Percentiles rank a stretch among this genome's conserved stretches.
Conservation (phyloP, 2,329 filamentous ascomycete species). For the Fusarium compactum region DNA sequence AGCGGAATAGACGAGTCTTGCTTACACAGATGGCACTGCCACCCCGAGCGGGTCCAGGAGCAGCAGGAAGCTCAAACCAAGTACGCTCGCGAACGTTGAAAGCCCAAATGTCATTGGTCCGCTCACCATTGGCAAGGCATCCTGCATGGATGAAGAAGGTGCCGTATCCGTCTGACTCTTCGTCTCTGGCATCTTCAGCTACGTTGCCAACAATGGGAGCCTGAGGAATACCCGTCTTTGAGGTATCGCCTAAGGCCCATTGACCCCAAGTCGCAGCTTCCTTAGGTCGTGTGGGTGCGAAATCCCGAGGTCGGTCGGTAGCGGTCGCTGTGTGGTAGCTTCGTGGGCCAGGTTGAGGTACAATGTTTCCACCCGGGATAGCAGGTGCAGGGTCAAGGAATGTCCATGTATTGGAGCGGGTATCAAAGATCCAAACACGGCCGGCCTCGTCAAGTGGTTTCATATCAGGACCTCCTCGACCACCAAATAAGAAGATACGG, state of each 20-base stretch:
- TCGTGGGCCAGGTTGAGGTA: constrained; percentile 69
- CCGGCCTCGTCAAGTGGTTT: constrained; percentile 79
- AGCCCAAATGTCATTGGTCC: constrained; percentile 79
- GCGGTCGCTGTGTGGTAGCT: constrained; percentile 77
- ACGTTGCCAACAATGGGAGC: constrained; percentile 68
- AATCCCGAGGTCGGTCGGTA: constrained; percentile 68
- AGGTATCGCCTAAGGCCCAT: constrained; percentile 67
- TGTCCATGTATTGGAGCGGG: constrained; percentile 72
- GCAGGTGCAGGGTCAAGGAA: constrained; percentile 68
- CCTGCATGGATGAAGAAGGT: constrained; percentile 84
- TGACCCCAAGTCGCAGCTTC: constrained; percentile 63
- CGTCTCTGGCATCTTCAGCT: constrained; percentile 68
- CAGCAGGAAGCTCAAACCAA: constrained; percentile 77
- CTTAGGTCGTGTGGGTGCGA: constrained; percentile 52
- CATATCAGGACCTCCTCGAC: constrained; percentile 77
- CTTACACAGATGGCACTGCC: constrained; percentile 75
- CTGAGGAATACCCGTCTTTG: constrained; percentile 69
- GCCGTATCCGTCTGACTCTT: constrained; percentile 71
- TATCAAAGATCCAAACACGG: constrained; percentile 81
- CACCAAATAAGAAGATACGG: constrained; percentile 84
- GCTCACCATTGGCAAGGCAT: constrained; percentile 71
- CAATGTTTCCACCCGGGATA: constrained; percentile 56
- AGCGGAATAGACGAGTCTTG: constrained; percentile 76
- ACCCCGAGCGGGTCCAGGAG: constrained; percentile 74
- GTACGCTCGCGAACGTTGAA: constrained; percentile 73